Evolutionary conservation across 768 basidiomycete species (phyloP).

Genomic region (Boletus rubescentipes): DNA sequence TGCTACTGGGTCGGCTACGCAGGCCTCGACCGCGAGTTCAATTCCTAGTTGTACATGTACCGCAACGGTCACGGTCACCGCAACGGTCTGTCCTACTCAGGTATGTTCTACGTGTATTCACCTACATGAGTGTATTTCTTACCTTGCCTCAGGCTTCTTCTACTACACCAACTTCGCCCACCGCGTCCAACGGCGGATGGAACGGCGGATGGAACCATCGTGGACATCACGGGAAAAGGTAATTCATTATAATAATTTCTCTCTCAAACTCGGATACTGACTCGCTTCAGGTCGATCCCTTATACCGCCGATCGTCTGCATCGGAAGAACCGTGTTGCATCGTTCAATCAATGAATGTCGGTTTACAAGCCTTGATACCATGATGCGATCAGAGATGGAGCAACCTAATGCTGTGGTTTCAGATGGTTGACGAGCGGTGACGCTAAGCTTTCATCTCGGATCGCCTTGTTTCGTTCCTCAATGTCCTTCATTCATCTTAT

Average conservation of each 20-base stretch:
- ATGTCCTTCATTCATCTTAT: not conserved
- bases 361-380: not conserved
- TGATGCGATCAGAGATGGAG: too few species aligned
- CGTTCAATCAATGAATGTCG: conserved; percentile 4
- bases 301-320: not conserved
- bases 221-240: conserved; percentile 3
- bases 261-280: not conserved
- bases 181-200: not conserved
- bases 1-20: not conserved
- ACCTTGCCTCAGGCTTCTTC: not conserved
- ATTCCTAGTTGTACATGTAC: conserved; percentile 1
- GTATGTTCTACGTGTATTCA: conserved; percentile 2
- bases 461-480: not conserved
- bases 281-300: not conserved
- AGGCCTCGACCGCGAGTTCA: not conserved
- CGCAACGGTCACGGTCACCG: conserved; percentile 16
- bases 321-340: conserved; percentile 6
- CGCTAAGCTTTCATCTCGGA: not conserved
- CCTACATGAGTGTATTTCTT: not conserved
- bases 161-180: not conserved
- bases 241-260: not conserved
- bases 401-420: too few species aligned
- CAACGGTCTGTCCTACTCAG: conserved; percentile 10
- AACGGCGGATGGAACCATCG: not conserved
- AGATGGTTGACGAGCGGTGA: too few species aligned